Evolutionary conservation across 306 rosid species (phyloP).

Genomic region (Trifolium dubium): DNA sequence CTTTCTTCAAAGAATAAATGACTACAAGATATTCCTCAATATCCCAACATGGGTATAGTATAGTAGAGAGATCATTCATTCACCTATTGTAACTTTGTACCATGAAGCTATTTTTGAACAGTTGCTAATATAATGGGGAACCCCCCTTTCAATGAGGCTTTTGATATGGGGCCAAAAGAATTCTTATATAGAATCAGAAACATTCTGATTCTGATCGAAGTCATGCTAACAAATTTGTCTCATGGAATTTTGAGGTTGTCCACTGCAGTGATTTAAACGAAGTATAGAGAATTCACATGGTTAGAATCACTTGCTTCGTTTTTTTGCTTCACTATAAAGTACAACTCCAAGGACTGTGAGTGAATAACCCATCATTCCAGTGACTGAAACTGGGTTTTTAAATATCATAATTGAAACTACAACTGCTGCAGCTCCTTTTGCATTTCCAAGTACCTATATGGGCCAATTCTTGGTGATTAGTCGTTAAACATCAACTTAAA

Average conservation of each 20-base stretch:
- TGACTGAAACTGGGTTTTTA: conserved; percentile 95
- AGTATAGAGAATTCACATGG: conserved; percentile 43
- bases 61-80: conserved; percentile 50
- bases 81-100: conserved; percentile 69
- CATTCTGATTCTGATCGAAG: conserved; percentile 49
- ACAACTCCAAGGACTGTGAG: conserved; percentile 93
- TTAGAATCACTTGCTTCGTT: conserved; percentile 83
- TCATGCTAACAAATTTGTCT: conserved; percentile 48
- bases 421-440: conserved; percentile 99
- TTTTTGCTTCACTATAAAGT: conserved; percentile 97
- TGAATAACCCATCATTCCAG: conserved; percentile 95
- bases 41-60: conserved; percentile 52
- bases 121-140: conserved; percentile 66
- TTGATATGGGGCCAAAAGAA: conserved; percentile 47
- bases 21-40: conserved; percentile 51
- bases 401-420: conserved; percentile 94
- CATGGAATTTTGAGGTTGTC: conserved; percentile 47
- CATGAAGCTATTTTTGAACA: conserved; percentile 62
- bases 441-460: conserved; percentile 95
- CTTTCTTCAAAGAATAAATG: conserved; percentile 65
- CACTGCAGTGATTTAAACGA: conserved; percentile 41
- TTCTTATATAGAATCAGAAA: conserved; percentile 44
- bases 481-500: conserved; percentile 19
- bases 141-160: conserved; percentile 51
- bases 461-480: conserved; percentile 36